Conservation (phyloP, 257 asterid genomes). For the Solanum infundibuliforme region DNA sequence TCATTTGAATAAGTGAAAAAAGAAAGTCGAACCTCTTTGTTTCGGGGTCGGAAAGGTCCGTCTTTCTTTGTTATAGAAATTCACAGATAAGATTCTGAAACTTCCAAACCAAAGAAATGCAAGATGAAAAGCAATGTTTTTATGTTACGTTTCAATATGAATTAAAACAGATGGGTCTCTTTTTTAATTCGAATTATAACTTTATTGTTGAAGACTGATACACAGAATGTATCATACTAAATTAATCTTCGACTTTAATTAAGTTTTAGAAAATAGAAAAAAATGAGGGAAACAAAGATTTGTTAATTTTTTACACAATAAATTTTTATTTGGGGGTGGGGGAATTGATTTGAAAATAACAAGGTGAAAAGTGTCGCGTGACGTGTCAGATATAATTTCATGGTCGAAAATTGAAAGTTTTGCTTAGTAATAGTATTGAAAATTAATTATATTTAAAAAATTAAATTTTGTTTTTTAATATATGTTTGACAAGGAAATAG, state of each 20-base stretch:
- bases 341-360: background rate
- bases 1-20: background rate
- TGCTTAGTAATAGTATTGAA: background rate
- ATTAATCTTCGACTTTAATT: background rate
- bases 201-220: background rate
- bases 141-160: background rate
- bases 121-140: background rate
- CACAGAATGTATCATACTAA: background rate
- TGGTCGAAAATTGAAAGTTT: no score
- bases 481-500: background rate
- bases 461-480: no score
- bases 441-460: no score
- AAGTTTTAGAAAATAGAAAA: background rate
- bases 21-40: background rate
- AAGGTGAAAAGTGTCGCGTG: background rate
- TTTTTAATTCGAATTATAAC: background rate
- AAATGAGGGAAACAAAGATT: background rate
- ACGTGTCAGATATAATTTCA: no score
- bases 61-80: background rate
- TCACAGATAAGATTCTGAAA: background rate
- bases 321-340: background rate
- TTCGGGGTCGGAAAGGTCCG: background rate
- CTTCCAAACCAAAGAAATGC: background rate
- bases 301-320: background rate
- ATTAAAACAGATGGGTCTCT: background rate